These are phyloP conservation scores for Didymellaceae sp. DNA, from an alignment of 2,329 filamentous ascomycete species.

Conservation along the genomic window DNA sequence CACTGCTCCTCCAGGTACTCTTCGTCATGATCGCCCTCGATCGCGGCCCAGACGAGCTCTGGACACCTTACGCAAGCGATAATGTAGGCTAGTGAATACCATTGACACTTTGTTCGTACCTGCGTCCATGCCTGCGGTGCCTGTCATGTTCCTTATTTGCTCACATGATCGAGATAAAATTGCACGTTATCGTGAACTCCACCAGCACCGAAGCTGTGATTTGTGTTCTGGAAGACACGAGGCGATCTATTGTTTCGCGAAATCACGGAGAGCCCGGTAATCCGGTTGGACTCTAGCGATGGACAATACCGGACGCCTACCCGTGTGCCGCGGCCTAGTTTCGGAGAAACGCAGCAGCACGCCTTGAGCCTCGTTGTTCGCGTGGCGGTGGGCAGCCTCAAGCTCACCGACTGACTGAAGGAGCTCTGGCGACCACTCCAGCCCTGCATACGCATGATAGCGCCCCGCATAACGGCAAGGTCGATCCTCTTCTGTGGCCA, in stretches of 20 bases:
- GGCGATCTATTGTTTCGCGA: conserved; percentile 22
- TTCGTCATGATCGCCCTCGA: conserved; percentile 17
- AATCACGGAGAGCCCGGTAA: conserved; percentile 17
- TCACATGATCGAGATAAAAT: conserved; percentile 12
- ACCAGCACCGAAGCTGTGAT: conserved; percentile 14
- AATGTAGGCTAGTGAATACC: conserved; percentile 2
- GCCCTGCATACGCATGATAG: conserved; percentile 12
- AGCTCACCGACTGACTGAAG: conserved; percentile 16
- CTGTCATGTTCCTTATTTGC: not conserved
- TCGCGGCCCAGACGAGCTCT: conserved; percentile 12
- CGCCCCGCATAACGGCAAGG: conserved; percentile 18
- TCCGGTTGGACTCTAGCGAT: conserved; percentile 13
- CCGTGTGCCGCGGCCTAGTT: conserved; percentile 19
- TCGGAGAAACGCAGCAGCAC: conserved; percentile 16
- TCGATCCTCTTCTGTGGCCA: conserved; percentile 16
- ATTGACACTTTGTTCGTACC: conserved; percentile 4
- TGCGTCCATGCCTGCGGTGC: conserved; percentile 5
- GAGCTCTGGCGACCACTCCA: conserved; percentile 13
- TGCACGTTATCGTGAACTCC: conserved; percentile 8
- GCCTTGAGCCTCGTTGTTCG: conserved; percentile 11
- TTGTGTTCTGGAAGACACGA: conserved; percentile 16
- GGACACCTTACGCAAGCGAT: conserved; percentile 11
- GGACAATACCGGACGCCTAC: conserved; percentile 14
- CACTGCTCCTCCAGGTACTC: conserved; percentile 11
- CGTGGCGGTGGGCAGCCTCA: conserved; percentile 14